Evolutionary conservation across 441 rosid species (phyloP).

Genomic region (Populus tomentosa): DNA sequence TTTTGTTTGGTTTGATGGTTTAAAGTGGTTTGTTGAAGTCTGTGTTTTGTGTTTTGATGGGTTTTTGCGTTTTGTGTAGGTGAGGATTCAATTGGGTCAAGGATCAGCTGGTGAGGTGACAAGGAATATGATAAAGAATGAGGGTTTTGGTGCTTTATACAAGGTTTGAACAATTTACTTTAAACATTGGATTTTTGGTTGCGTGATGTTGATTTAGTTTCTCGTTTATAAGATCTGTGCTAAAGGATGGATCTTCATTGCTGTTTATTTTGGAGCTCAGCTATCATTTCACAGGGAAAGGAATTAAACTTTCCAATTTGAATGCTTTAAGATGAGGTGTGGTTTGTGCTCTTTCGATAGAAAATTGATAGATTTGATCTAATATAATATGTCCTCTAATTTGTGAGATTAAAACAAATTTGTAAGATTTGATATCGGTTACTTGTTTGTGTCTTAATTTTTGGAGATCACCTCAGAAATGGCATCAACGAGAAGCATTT

Average conservation of each 20-base stretch:
- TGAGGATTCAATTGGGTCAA: conserved; percentile 96
- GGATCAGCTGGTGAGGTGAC: conserved; percentile 85
- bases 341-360: background rate
- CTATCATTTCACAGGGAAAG: background rate
- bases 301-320: background rate
- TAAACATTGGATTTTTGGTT: conserved; percentile 2
- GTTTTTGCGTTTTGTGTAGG: conserved; percentile 42
- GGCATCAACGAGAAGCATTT: background rate
- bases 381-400: background rate
- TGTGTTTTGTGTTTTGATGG: conserved; percentile 17
- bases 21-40: conserved; percentile 1
- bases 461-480: background rate
- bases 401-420: background rate
- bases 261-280: background rate
- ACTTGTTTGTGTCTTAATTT: background rate
- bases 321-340: background rate
- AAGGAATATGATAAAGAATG: conserved; percentile 79
- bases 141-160: conserved; percentile 86
- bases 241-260: background rate
- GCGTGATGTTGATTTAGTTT: conserved; percentile 11
- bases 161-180: conserved; percentile 43
- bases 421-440: background rate
- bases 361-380: background rate
- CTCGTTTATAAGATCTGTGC: background rate
- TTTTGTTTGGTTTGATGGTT: conserved; percentile 5